A percentile compares a stretch with the other conserved stretches of the same genome.
These are phyloP conservation scores for Aspergillus sp. DNA, from an alignment of 2,329 filamentous ascomycete species.

Conservation along the genomic window DNA sequence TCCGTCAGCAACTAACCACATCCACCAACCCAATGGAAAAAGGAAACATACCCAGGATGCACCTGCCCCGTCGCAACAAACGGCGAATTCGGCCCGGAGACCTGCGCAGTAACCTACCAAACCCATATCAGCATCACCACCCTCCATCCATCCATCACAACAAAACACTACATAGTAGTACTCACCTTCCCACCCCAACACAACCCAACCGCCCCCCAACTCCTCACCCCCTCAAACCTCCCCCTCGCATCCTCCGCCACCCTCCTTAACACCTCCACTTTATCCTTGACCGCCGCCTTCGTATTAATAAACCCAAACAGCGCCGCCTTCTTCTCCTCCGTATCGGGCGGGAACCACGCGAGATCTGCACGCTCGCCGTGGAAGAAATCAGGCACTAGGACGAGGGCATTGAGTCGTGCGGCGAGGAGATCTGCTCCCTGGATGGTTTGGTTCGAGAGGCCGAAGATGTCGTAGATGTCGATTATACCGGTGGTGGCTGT, in stretches of 20 bases:
- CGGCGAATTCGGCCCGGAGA: constrained; percentile 54
- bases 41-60: constrained; percentile 35
- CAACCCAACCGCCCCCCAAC: constrained; percentile 64
- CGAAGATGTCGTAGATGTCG: constrained; percentile 68
- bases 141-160: no score
- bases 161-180: no score
- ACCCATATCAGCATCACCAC: no score
- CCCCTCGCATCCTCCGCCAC: constrained; percentile 51
- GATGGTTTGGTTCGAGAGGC: constrained; percentile 65
- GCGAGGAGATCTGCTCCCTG: constrained; percentile 65
- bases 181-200: constrained; percentile 74
- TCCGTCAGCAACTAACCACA: neutral
- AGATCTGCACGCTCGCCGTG: constrained; percentile 46
- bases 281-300: constrained; percentile 33
- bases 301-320: constrained; percentile 61
- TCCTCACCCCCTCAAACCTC: constrained; percentile 58
- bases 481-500: constrained; percentile 59
- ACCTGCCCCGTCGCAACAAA: constrained; percentile 50
- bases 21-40: neutral
- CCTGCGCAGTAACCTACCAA: constrained; percentile 34
- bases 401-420: constrained; percentile 39
- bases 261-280: constrained; percentile 33
- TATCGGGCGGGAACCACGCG: constrained; percentile 63
- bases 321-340: constrained; percentile 62
- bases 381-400: constrained; percentile 48